phyloP scores from a whole-genome alignment of 805 yeast species.

The Nakazawaea ernobii region DNA sequence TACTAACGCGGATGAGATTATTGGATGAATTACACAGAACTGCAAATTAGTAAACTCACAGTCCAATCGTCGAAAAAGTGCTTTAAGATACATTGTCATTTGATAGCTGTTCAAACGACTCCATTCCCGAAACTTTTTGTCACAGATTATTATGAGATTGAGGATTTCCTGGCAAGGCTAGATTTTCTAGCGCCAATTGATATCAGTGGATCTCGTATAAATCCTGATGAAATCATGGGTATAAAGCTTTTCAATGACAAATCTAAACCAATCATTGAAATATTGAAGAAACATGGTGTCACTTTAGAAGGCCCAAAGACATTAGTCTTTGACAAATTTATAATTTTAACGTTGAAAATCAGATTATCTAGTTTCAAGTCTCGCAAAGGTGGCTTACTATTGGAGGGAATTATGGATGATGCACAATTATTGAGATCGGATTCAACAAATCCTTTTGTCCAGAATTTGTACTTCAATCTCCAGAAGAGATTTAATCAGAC shows the following conservation, averaged over 20 bases:
- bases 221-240: slow-evolving; percentile 4
- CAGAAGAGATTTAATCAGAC: neutral
- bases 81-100: neutral
- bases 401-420: slow-evolving; percentile 6
- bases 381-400: neutral
- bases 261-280: neutral
- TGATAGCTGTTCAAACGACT: neutral
- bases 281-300: neutral
- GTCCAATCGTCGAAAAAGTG: neutral
- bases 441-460: neutral
- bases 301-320: neutral
- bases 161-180: slow-evolving; percentile 3
- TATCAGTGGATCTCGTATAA: neutral
- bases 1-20: neutral
- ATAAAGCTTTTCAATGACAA: slow-evolving; percentile 5
- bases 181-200: slow-evolving; percentile 7
- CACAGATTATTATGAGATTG: slow-evolving; percentile 3
- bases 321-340: slow-evolving; percentile 4
- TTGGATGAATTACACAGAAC: slow-evolving; percentile 2
- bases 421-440: neutral
- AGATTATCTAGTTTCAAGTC: neutral
- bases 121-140: slow-evolving; percentile 9
- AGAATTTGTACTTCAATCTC: neutral
- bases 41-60: neutral
- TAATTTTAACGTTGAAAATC: slow-evolving; percentile 1